Evolutionary conservation across 805 yeast genomes (phyloP).

Genomic region (Jamesozyma rosinii): DNA sequence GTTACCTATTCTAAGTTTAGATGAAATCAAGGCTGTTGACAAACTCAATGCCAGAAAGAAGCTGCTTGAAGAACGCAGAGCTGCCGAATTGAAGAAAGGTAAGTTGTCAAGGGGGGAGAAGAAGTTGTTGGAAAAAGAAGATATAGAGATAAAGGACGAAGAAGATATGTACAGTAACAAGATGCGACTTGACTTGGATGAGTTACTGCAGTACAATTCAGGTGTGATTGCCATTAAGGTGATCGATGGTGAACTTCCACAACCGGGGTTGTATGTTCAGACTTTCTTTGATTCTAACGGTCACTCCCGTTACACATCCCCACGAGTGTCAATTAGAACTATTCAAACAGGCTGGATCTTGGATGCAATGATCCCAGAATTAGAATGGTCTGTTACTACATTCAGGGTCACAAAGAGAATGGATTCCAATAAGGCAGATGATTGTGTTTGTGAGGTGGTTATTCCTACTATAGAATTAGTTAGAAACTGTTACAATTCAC

Average conservation of each 20-base stretch:
- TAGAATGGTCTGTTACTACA: conserved; percentile 56
- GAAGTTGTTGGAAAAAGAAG: conserved; percentile 20
- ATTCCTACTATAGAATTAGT: conserved; percentile 57
- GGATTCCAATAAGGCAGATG: conserved; percentile 43
- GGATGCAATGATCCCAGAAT: conserved; percentile 60
- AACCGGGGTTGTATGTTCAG: conserved; percentile 55
- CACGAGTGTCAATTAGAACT: conserved; percentile 32
- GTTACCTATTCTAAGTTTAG: conserved; percentile 59
- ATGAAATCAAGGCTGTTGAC: conserved; percentile 50
- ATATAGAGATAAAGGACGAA: conserved; percentile 22
- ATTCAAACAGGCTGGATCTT: conserved; percentile 40
- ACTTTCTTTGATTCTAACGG: conserved; percentile 64
- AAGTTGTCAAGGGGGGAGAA: conserved; percentile 13
- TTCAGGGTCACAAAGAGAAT: conserved; percentile 50
- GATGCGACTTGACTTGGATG: conserved; percentile 44
- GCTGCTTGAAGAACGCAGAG: conserved; percentile 25
- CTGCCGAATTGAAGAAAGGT: conserved; percentile 27
- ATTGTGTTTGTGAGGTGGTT: conserved; percentile 46
- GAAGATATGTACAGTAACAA: conserved; percentile 34
- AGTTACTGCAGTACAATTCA: conserved; percentile 46
- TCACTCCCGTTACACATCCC: conserved; percentile 47
- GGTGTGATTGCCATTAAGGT: conserved; percentile 68
- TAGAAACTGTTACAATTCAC: conserved; percentile 47
- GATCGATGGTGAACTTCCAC: conserved; percentile 42
- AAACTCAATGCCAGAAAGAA: conserved; percentile 31